These are phyloP conservation scores for Mycena galericulata DNA, from an alignment of 768 basidiomycete species.

Conservation along the genomic window DNA sequence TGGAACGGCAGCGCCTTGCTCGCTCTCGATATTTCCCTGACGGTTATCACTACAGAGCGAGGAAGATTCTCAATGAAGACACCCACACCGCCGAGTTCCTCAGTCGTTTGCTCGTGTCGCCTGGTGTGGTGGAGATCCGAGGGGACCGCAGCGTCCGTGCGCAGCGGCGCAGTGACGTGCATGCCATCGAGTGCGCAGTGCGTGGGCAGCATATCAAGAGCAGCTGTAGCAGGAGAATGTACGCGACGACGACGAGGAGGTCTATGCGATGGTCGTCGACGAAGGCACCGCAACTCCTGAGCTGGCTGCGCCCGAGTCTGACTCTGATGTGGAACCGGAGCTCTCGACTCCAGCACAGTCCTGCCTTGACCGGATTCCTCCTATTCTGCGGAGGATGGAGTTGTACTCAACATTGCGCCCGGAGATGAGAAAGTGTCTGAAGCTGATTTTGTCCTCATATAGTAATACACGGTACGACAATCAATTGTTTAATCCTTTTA, in stretches of 20 bases:
- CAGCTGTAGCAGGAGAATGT: slow-evolving; percentile 31
- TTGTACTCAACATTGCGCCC: neutral
- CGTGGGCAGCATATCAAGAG: slow-evolving; percentile 46
- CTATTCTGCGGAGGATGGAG: slow-evolving; percentile 11
- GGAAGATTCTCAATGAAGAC: slow-evolving; percentile 54
- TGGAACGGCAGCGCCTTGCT: slow-evolving; percentile 50
- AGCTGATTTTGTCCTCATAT: slow-evolving; percentile 28
- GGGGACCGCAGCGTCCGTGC: slow-evolving; percentile 67
- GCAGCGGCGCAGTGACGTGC: slow-evolving; percentile 63
- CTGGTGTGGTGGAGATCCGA: slow-evolving; percentile 77
- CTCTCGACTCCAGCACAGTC: slow-evolving; percentile 19
- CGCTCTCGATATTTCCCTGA: slow-evolving; percentile 56
- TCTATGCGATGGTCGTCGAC: slow-evolving; percentile 30
- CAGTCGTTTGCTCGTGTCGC: slow-evolving; percentile 69
- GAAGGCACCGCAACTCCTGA: neutral
- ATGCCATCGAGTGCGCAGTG: slow-evolving; percentile 65
- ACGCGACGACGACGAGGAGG: slow-evolving; percentile 37
- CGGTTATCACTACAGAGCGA: slow-evolving; percentile 47
- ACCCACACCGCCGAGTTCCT: slow-evolving; percentile 73
- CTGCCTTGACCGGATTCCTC: too few relatives aligned
- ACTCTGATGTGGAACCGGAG: slow-evolving; percentile 27
- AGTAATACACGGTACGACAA: neutral
- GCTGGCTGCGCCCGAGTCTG: slow-evolving; percentile 18
- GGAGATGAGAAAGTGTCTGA: slow-evolving; percentile 14
- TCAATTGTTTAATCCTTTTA: neutral